Evolutionary conservation across 2,329 filamentous ascomycete genomes (phyloP), one percentile per base, ranked within the genome.

Genomic region (Beauveria sp.): DNA sequence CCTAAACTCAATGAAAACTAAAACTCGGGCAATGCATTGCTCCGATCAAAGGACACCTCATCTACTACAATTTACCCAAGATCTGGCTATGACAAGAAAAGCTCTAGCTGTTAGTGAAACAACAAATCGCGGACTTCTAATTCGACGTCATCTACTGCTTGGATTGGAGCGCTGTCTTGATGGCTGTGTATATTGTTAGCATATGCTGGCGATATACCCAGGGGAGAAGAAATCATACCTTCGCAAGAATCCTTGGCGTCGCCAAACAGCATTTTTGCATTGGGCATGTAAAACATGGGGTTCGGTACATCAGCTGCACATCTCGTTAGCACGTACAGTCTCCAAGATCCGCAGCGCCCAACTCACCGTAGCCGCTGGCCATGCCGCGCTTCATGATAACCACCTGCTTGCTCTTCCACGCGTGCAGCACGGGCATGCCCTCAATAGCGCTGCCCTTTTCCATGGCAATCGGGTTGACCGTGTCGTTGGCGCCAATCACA

Each of bases 371-470:
- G 64, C 91, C 91, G 71, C 89, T 92, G 5, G 89, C 88, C 88
- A 96, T 87, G 55, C 91, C 88, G 62, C 92, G 80, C 82, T 96
- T 96, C 92, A 96, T 96, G 12, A 96, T 89, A 58, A 96, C 84
- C 1, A 94, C 90, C 70, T 93, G 87, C 79, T 96, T 96, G 69
- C 89, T 92, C 85, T 96, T 96, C 90, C 92, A 96, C 6, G 90
- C 92, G 65, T 96, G 90, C 66, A 96, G 77, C 24, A 96, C 91
- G 0, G 92, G 92, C 92, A 96, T 96, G 2, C 92, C 92, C 1
- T 91, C 91, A 66, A 96, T 96, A 0, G 90, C 83, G 62, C 87
- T 91, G 37, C 90, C 90, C 5, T 89, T 87, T 71, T 96, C 90
- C 65, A 96, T 76, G 0, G 92, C 91, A 67, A 93, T 93, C 0